phyloP scores from a whole-genome alignment of 305 asterid species.

The Stenogyne calaminthoides region DNA sequence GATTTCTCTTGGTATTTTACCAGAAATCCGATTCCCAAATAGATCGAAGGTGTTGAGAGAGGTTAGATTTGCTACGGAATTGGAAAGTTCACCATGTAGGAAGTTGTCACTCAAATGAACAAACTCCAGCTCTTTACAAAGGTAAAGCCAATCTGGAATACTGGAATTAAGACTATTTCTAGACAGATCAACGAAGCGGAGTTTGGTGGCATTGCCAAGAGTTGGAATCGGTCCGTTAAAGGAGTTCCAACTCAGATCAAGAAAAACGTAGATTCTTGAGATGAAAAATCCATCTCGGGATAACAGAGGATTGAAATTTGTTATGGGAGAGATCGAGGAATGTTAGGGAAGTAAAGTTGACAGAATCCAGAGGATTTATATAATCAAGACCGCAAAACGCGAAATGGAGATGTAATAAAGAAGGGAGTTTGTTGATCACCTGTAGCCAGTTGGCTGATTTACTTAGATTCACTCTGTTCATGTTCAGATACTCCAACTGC shows the following conservation, averaged over 20 bases:
- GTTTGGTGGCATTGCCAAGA: neutral
- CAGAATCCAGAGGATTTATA: constrained; percentile 5
- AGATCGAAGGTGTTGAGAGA: no score
- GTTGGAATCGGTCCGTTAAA: neutral
- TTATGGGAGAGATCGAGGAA: neutral
- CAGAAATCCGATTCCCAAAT: constrained; percentile 12
- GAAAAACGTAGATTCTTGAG: neutral
- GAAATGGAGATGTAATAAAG: constrained; percentile 16
- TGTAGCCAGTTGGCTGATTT: no score
- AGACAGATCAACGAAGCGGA: no score
- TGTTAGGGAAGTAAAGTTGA: neutral
- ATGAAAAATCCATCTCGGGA: constrained; percentile 10
- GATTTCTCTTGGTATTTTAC: constrained; percentile 29
- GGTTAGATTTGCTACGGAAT: no score
- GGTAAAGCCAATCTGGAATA: no score
- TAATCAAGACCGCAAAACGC: constrained; percentile 23
- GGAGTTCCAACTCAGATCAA: neutral
- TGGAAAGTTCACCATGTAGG: no score
- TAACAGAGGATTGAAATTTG: no score
- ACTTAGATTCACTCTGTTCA: no score
- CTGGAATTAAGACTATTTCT: no score
- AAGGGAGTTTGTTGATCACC: constrained; percentile 31
- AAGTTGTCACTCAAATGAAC: no score
- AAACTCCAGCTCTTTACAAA: no score
- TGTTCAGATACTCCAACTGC: no score